Evolutionary conservation across 352 stramenopile species (phyloP).

Genomic region (Nothophytophthora sp.): DNA sequence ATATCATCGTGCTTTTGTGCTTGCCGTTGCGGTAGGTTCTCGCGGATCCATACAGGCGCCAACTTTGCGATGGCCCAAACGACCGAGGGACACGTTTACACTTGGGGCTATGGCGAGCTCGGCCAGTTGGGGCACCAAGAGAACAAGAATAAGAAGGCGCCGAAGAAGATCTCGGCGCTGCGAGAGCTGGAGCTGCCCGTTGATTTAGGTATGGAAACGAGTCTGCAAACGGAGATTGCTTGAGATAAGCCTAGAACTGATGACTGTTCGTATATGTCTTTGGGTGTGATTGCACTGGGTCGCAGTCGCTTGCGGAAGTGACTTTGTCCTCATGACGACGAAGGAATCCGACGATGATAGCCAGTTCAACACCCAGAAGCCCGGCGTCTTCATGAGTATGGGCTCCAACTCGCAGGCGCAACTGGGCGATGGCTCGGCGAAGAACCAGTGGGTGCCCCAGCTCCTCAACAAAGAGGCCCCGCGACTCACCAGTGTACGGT

Average conservation of each 20-base stretch:
- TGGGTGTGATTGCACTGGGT: conserved; percentile 2
- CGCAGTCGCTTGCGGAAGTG: conserved; percentile 56
- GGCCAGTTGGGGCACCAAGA: conserved; percentile 83
- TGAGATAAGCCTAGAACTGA: conserved; percentile 12
- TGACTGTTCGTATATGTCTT: conserved; percentile 8
- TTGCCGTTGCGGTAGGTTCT: conserved; percentile 39
- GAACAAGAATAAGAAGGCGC: conserved; percentile 86
- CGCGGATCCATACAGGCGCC: conserved; percentile 48
- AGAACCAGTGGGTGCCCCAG: conserved; percentile 85
- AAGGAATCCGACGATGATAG: conserved; percentile 62
- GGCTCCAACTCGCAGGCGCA: conserved; percentile 73
- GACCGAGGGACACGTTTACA: conserved; percentile 70
- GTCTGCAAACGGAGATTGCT: not conserved
- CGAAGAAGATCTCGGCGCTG: conserved; percentile 85
- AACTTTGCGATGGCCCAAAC: conserved; percentile 68
- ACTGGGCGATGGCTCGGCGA: conserved; percentile 62
- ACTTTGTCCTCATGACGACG: conserved; percentile 79
- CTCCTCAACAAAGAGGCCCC: conserved; percentile 72
- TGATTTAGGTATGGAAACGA: conserved; percentile 40
- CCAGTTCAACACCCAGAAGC: conserved; percentile 78
- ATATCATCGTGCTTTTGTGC: too few relatives aligned
- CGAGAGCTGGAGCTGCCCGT: conserved; percentile 78
- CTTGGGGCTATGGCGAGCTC: conserved; percentile 77
- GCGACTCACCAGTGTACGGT: conserved; percentile 55
- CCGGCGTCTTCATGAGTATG: conserved; percentile 83